These are phyloP conservation scores for Lactarius evosmus DNA, from an alignment of 768 basidiomycete genomes.

Conservation along the genomic window DNA sequence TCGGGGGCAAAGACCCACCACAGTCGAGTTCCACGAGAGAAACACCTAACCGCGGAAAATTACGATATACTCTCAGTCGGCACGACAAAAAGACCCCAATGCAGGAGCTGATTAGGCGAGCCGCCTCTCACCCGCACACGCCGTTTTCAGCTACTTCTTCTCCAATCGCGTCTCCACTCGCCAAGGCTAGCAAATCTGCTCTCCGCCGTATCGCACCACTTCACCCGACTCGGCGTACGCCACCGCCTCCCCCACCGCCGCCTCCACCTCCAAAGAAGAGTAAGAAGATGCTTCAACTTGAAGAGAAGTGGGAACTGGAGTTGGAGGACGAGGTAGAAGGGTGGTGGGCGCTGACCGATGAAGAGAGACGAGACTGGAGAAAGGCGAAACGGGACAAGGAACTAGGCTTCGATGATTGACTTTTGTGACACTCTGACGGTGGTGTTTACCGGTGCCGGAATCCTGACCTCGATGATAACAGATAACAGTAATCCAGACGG, in stretches of 20 bases:
- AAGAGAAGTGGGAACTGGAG: constrained; percentile 81
- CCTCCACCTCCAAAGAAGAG: constrained; percentile 73
- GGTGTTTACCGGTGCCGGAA: background rate
- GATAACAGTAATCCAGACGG: too few species aligned
- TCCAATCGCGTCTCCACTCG: constrained; percentile 56
- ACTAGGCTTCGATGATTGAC: constrained; percentile 42
- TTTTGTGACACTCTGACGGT: background rate
- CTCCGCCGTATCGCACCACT: constrained; percentile 72
- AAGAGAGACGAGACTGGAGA: constrained; percentile 45
- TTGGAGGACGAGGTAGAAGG: constrained; percentile 70
- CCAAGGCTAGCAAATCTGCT: constrained; percentile 59
- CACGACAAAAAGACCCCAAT: constrained; percentile 52
- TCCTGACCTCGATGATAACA: background rate
- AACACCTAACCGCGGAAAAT: constrained; percentile 5
- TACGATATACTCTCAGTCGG: constrained; percentile 22
- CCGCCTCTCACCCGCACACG: constrained; percentile 62
- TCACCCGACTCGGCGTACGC: constrained; percentile 68
- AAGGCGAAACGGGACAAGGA: constrained; percentile 62
- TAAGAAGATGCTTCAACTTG: constrained; percentile 71
- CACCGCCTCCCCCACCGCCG: constrained; percentile 68
- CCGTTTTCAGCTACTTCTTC: constrained; percentile 44
- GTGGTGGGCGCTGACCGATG: constrained; percentile 39
- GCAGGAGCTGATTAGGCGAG: constrained; percentile 73
- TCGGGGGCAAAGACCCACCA: background rate
- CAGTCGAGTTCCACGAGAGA: constrained; percentile 4